phyloP scores from a whole-genome alignment of 495 filamentous ascomycete genomes.

The Podospora conica region DNA sequence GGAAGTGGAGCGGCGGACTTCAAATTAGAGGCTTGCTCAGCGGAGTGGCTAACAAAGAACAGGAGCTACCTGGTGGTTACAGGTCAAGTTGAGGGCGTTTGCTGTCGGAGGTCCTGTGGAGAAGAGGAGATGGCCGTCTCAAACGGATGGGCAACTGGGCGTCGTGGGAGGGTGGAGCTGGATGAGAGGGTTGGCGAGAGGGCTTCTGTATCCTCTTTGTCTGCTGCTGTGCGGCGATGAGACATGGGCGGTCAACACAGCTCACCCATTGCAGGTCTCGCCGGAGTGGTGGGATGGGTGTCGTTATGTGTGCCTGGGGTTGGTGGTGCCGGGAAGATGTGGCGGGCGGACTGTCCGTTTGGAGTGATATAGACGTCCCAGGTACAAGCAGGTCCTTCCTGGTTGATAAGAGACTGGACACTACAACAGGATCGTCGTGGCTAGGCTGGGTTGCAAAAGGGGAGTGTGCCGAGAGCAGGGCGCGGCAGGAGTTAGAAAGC shows the following conservation, averaged over 20 bases:
- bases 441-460: slow-evolving; percentile 4
- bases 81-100: slow-evolving; percentile 16
- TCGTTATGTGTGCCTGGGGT: slow-evolving; percentile 2
- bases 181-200: slow-evolving; percentile 5
- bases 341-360: slow-evolving; percentile 28
- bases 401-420: slow-evolving; percentile 7
- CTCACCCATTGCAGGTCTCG: slow-evolving; percentile 5
- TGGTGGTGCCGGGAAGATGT: slow-evolving; percentile 7
- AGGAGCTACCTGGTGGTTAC: slow-evolving; percentile 9
- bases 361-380: slow-evolving; percentile 8
- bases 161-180: neutral
- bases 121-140: slow-evolving; percentile 15
- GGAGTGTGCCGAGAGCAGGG: neutral
- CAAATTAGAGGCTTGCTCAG: slow-evolving; percentile 15
- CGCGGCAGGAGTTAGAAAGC: neutral
- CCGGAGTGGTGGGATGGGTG: neutral
- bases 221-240: slow-evolving; percentile 16
- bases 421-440: slow-evolving; percentile 17
- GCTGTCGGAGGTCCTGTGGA: slow-evolving; percentile 16
- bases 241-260: slow-evolving; percentile 15
- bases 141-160: slow-evolving; percentile 21
- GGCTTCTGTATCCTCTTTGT: slow-evolving; percentile 24
- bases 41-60: slow-evolving; percentile 23
- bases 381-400: neutral
- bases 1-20: slow-evolving; percentile 1